A percentile compares a stretch with the other conserved stretches of the same genome.
phyloP scores from a whole-genome alignment of 2,329 filamentous ascomycete species.

The Alternaria sp. region DNA sequence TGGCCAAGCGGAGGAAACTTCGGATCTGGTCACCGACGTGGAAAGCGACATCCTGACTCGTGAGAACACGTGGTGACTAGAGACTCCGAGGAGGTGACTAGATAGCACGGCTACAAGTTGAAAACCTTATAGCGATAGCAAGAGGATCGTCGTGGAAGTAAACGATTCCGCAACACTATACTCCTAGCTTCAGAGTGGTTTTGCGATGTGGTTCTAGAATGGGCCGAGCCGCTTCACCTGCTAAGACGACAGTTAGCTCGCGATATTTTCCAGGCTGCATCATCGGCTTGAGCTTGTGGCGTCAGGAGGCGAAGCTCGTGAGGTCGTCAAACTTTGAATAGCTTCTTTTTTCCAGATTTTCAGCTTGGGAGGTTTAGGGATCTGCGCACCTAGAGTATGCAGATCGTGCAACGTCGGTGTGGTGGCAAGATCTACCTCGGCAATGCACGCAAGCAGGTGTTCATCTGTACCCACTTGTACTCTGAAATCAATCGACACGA shows the following conservation, averaged over 20 bases:
- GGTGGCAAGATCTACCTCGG: neutral
- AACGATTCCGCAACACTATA: neutral
- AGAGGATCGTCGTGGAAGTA: neutral
- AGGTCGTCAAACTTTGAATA: neutral
- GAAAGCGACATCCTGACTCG: slow-evolving; percentile 6
- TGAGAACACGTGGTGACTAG: neutral
- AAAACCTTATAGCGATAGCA: neutral
- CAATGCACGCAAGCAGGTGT: neutral
- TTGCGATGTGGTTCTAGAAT: neutral
- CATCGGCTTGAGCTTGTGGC: neutral
- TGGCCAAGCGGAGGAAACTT: neutral
- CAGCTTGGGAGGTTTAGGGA: neutral
- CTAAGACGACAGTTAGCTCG: neutral
- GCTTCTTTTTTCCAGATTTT: neutral
- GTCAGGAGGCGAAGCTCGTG: neutral
- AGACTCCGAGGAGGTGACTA: neutral
- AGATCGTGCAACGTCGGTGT: neutral
- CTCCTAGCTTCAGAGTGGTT: neutral
- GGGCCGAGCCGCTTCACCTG: slow-evolving; percentile 5
- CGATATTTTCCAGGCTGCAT: neutral
- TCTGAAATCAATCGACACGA: neutral
- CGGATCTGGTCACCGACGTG: neutral
- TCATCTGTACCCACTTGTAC: neutral
- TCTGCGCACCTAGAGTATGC: neutral
- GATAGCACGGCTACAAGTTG: neutral